Evolutionary conservation across 2,329 filamentous ascomycete genomes (phyloP).

Genomic region (Alternaria triticina): DNA sequence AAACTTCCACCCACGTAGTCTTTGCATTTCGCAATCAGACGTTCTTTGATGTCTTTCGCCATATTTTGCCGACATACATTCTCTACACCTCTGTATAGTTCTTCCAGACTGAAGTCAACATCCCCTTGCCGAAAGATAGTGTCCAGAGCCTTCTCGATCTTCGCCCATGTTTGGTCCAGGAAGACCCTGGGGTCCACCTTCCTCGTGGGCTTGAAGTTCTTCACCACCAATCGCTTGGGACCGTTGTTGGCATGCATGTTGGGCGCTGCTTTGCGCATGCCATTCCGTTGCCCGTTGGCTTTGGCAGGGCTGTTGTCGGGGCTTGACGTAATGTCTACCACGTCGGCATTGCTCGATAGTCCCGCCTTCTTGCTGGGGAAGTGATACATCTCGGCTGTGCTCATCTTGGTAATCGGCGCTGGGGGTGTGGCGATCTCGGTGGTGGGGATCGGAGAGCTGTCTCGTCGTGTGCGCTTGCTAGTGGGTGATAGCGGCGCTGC

Average conservation of each 20-base stretch:
- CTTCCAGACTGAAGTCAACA: slow-evolving; percentile 72
- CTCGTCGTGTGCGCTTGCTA: slow-evolving; percentile 40
- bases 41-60: slow-evolving; percentile 70
- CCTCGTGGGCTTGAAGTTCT: slow-evolving; percentile 78
- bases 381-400: slow-evolving; percentile 44
- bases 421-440: slow-evolving; percentile 17
- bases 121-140: slow-evolving; percentile 75
- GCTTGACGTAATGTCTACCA: slow-evolving; percentile 41
- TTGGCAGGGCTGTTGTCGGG: slow-evolving; percentile 53
- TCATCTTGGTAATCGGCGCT: slow-evolving; percentile 28
- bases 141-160: slow-evolving; percentile 75
- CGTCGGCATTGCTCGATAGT: slow-evolving; percentile 20
- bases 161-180: slow-evolving; percentile 75
- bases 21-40: slow-evolving; percentile 71
- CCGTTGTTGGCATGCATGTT: slow-evolving; percentile 70
- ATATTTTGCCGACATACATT: slow-evolving; percentile 83
- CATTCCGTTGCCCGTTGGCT: slow-evolving; percentile 45
- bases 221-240: slow-evolving; percentile 87
- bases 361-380: slow-evolving; percentile 40
- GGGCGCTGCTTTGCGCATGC: slow-evolving; percentile 58
- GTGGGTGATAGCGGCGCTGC: slow-evolving; percentile 37
- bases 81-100: slow-evolving; percentile 88
- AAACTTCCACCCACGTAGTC: slow-evolving; percentile 65
- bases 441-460: slow-evolving; percentile 25
- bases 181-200: slow-evolving; percentile 75